Evolutionary conservation across 441 rosid genomes (phyloP).

Genomic region (Eruca vesicaria): DNA sequence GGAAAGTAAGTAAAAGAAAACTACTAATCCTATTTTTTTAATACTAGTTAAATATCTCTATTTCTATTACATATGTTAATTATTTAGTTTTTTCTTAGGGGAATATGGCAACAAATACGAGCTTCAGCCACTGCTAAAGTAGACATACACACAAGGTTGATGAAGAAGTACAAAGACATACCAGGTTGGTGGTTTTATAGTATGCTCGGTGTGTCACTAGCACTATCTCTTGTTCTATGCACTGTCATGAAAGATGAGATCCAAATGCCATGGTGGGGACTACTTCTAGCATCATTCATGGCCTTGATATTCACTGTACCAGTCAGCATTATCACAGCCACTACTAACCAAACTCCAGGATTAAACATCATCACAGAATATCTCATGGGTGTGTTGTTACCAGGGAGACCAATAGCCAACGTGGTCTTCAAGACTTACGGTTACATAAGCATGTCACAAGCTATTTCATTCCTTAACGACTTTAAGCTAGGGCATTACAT

Average conservation of each 20-base stretch:
- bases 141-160: slow-evolving; percentile 62
- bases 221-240: slow-evolving; percentile 48
- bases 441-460: slow-evolving; percentile 65
- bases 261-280: slow-evolving; percentile 76
- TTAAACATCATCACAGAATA: slow-evolving; percentile 61
- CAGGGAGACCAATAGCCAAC: slow-evolving; percentile 66
- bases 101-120: slow-evolving; percentile 40
- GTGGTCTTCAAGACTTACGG: slow-evolving; percentile 66
- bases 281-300: slow-evolving; percentile 44
- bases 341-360: slow-evolving; percentile 64
- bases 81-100: slow-evolving; percentile 26
- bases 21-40: neutral
- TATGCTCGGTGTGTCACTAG: slow-evolving; percentile 33
- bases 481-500: slow-evolving; percentile 79
- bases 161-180: slow-evolving; percentile 53
- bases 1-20: slow-evolving; percentile 45
- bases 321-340: slow-evolving; percentile 59
- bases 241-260: slow-evolving; percentile 45
- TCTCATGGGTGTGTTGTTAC: slow-evolving; percentile 56
- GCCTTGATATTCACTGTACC: slow-evolving; percentile 56
- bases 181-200: slow-evolving; percentile 58
- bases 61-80: neutral
- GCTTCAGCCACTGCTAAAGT: slow-evolving; percentile 42
- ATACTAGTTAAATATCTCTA: neutral
- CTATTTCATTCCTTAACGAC: slow-evolving; percentile 57